Conservation (phyloP, 2,329 filamentous ascomycete species). For the Aspergillus luchuensis region DNA sequence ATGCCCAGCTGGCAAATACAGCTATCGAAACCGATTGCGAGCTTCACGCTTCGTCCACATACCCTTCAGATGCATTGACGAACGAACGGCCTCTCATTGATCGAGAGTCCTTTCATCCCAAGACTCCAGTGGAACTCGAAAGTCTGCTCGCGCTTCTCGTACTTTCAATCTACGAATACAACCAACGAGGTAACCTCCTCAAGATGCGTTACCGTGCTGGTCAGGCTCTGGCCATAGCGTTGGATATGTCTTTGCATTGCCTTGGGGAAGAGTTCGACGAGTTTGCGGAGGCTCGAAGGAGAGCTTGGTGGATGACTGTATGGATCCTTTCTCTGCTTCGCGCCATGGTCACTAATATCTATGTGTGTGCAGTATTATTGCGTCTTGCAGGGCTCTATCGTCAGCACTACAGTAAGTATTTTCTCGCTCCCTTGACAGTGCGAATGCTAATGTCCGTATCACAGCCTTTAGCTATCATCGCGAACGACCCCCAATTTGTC, state of each 20-base stretch:
- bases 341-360: constrained; percentile 4
- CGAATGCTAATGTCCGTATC: constrained; percentile 14
- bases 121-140: constrained; percentile 45
- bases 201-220: constrained; percentile 51
- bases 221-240: constrained; percentile 46
- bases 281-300: constrained; percentile 44
- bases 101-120: constrained; percentile 42
- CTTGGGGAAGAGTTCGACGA: constrained; percentile 36
- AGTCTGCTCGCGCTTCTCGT: constrained; percentile 44
- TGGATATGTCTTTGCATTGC: constrained; percentile 47
- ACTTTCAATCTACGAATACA: constrained; percentile 50
- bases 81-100: constrained; percentile 33
- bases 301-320: constrained; percentile 54
- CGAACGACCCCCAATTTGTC: constrained; percentile 47
- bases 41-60: constrained; percentile 42
- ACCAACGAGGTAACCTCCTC: constrained; percentile 47
- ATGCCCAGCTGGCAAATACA: constrained; percentile 42
- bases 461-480: constrained; percentile 45
- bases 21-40: constrained; percentile 48
- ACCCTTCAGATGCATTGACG: constrained; percentile 45
- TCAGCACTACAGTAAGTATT: constrained; percentile 44
- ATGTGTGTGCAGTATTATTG: constrained; percentile 43
- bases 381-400: constrained; percentile 48
- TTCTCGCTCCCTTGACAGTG: too few species aligned
- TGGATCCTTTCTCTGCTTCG: constrained; percentile 4